Evolutionary conservation across 352 stramenopile genomes (phyloP).

Genomic region (Phytophthora rubi): DNA sequence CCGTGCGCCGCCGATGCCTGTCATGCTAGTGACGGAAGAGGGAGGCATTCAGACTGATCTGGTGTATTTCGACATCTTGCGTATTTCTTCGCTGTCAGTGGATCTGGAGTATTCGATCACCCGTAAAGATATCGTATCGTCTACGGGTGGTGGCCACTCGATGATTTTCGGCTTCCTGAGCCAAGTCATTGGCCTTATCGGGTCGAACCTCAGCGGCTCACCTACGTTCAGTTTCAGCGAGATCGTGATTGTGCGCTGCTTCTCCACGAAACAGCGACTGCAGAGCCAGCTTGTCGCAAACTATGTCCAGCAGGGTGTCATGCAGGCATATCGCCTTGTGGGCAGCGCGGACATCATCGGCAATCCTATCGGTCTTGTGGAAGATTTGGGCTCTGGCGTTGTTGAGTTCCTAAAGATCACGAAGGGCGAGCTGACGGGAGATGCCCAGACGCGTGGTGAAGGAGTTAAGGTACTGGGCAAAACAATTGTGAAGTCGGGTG

Average conservation of each 20-base stretch:
- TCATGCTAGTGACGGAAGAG: slow-evolving; percentile 57
- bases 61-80: slow-evolving; percentile 84
- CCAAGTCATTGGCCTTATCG: slow-evolving; percentile 82
- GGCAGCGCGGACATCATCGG: slow-evolving; percentile 88
- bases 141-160: slow-evolving; percentile 64
- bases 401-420: slow-evolving; percentile 91
- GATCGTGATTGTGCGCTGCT: slow-evolving; percentile 86
- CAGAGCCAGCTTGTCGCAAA: slow-evolving; percentile 85
- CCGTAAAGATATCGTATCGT: slow-evolving; percentile 82
- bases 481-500: slow-evolving; percentile 81
- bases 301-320: slow-evolving; percentile 81
- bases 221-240: slow-evolving; percentile 86
- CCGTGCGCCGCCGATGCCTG: slow-evolving; percentile 67
- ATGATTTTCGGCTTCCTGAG: slow-evolving; percentile 83
- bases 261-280: slow-evolving; percentile 81
- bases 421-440: slow-evolving; percentile 83
- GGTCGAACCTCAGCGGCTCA: slow-evolving; percentile 86
- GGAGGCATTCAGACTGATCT: slow-evolving; percentile 78
- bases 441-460: slow-evolving; percentile 83
- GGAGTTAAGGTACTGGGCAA: slow-evolving; percentile 89
- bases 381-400: slow-evolving; percentile 86
- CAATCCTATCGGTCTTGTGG: slow-evolving; percentile 87
- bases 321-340: slow-evolving; percentile 86
- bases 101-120: slow-evolving; percentile 88
- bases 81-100: slow-evolving; percentile 72